Percentiles rank a stretch among this genome's conserved stretches.
These are phyloP conservation scores for Exserohilum turcica DNA, from an alignment of 2,329 filamentous ascomycete species.

Conservation along the genomic window DNA sequence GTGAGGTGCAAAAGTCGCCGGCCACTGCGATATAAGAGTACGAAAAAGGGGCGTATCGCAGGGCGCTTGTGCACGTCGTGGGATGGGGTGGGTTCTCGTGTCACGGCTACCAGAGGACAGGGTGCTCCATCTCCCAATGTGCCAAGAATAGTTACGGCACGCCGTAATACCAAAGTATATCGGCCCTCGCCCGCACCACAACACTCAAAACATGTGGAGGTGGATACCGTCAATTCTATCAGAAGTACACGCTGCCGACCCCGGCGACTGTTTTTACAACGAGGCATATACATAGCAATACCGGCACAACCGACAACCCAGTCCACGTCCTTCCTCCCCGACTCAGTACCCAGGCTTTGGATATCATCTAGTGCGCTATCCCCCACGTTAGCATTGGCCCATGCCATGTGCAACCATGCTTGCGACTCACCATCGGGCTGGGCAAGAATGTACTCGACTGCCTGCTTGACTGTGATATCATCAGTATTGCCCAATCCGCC, in stretches of 20 bases:
- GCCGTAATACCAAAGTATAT: constrained; percentile 12
- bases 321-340: constrained; percentile 35
- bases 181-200: constrained; percentile 11
- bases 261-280: constrained; percentile 47
- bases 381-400: constrained; percentile 23
- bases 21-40: constrained; percentile 19
- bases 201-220: constrained; percentile 19
- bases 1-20: constrained; percentile 13
- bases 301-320: constrained; percentile 38
- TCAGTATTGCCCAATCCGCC: constrained; percentile 37
- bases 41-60: constrained; percentile 25
- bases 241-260: constrained; percentile 44
- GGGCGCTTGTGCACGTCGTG: constrained; percentile 20
- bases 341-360: constrained; percentile 22
- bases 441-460: constrained; percentile 89
- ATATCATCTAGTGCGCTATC: constrained; percentile 43
- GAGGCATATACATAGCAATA: constrained; percentile 46
- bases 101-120: constrained; percentile 28
- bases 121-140: constrained; percentile 13
- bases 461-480: constrained; percentile 75
- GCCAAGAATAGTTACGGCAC: constrained; percentile 26
- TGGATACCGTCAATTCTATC: constrained; percentile 44
- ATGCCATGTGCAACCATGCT: constrained; percentile 29
- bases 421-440: constrained; percentile 81
- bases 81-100: constrained; percentile 32